A percentile compares a stretch with the other conserved stretches of the same genome.
Evolutionary conservation across 345 rosid species (phyloP).

Genomic region (Boechera divaricarpa): DNA sequence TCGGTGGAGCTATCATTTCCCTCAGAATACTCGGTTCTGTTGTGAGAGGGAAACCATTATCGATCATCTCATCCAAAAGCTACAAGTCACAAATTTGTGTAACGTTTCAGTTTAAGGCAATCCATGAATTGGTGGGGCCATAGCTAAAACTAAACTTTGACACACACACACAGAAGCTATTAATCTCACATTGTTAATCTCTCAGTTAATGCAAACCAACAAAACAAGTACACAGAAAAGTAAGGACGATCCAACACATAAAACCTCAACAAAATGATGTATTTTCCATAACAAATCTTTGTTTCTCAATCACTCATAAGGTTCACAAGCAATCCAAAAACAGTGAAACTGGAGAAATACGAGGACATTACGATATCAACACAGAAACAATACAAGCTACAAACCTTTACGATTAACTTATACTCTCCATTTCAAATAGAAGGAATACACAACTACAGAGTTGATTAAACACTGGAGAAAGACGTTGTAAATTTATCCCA

Average conservation of each 20-base stretch:
- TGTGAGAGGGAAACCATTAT: conserved; percentile 96
- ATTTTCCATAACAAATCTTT: not conserved
- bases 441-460: not conserved
- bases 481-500: not conserved
- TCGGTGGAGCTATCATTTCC: conserved; percentile 97
- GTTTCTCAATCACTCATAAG: not conserved
- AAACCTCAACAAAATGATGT: not conserved
- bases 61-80: conserved; percentile 99
- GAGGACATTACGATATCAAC: not conserved
- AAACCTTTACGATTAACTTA: not conserved
- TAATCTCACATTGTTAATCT: not conserved
- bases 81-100: conserved; percentile 48
- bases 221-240: not conserved
- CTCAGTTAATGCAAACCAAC: not conserved
- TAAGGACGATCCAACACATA: not conserved
- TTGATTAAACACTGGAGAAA: not conserved
- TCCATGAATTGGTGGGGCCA: not conserved
- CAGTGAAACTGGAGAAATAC: not conserved
- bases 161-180: conserved; percentile 8
- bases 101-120: conserved; percentile 23
- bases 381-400: not conserved
- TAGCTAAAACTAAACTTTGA: not conserved
- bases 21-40: conserved; percentile 89
- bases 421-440: not conserved
- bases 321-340: conserved; percentile 21